Evolutionary conservation across 1,284 basidiomycete species (phyloP), one percentile per base, ranked within the genome.

Genomic region (Cystobasidium sp.): DNA sequence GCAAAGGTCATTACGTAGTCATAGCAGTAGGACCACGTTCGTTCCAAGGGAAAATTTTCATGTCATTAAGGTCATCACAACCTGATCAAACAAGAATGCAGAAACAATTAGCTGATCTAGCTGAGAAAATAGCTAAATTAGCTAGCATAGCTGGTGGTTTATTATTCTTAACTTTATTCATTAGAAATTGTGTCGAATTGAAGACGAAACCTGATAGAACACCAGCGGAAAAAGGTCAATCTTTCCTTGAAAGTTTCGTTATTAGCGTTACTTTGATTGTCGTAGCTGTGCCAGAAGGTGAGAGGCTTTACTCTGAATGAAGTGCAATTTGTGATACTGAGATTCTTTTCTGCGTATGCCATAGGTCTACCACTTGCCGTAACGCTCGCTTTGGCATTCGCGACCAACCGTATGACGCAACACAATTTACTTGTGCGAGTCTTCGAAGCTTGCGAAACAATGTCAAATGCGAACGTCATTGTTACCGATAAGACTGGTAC

Each of bases 1-100:
- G 76, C 9, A 73, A 76, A 52, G 76, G 76, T 31, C 67, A 64
- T 14, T 77, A 74, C 68, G n/a, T 77, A 5, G 76, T 75, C 53
- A 70, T 75, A 14, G 70, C 76, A 22, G 75, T 77, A 43, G 76
- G 76, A 4, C 53, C 62, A 8, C 64, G 68, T 31, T 77, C 76
- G 18, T 77, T 77, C 63, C 74, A 75, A 62, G 76, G 76, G 44
- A 77, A 75, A 62, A 77, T 77, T 37, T 76, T 77, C 75, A 77
- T 77, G 71, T 76, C 75, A 37, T 68, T 75, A 31, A 52, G 61
- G 39, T 62, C 63, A 47, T 63, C 69, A 41, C 53, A 69, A 43
- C 68, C 68, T 16, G 68, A 61, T 73, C 68, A 72, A 46, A 53
- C 76, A 18, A 18, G 62, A 37, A 59, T 77, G 56, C 76, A 77